Evolutionary conservation across 1,139 yeast genomes (phyloP), one percentile per base, ranked within the genome.

Genomic region (Geotrichum australiense): DNA sequence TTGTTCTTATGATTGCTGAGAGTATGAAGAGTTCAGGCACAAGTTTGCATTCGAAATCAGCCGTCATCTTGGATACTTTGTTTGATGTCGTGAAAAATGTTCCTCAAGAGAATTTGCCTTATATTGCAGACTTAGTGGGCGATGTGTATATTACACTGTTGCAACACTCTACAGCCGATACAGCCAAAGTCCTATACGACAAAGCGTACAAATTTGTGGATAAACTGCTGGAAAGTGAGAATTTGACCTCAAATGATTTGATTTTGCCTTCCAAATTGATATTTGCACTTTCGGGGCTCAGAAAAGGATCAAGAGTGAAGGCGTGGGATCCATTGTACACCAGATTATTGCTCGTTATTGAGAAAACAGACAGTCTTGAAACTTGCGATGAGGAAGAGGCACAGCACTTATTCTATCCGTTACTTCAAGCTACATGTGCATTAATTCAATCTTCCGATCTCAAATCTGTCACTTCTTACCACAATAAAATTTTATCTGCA

Each of bases 1-100:
- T 84, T 37, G 69, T 76, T 3, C 69, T 71, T 3, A 69, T 89
- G 37, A 78, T 78, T 56, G 69, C 86, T 3, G 95, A 86, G 56
- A 69, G 96, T 0, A 70, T 87, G 63, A 79, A 75, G 50, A 79
- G 85, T 39, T 77, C 94, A 0, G 74, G 74, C 11, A 81, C 76
- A 6, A 69, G 82, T 0, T 68, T 89, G 50, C 96, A 89, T 59
- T 82, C 95, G 1, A 83, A 77, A 54, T 65, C 87, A 0, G 58
- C 68, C 3, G 47, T 62, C 1, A 75, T 84, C 4, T 57, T 80
- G 38, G 61, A 67, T 3, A 28, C 48, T 2, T 20, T 45, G 18
- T 75, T 11, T 29, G 25, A 12, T 3, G 29, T 39, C n/a, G 12
- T 24, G 3, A 18, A 16, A 14, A 16, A 28, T 2, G 35, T 34